phyloP scores from a whole-genome alignment of 306 rosid species.

The Luffa aegyptiaca region DNA sequence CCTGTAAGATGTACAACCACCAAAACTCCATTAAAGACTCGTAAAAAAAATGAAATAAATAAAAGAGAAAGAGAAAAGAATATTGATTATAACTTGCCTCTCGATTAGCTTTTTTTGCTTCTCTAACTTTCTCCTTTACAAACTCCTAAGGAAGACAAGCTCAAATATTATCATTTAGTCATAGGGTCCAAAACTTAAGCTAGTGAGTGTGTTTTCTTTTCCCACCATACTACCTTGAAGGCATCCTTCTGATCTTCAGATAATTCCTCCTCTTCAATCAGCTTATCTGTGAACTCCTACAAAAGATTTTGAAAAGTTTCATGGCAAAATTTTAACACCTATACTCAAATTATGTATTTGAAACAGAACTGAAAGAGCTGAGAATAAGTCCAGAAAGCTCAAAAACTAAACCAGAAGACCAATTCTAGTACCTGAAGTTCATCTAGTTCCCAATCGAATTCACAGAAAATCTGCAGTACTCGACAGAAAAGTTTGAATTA shows the following conservation, averaged over 20 bases:
- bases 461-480: conserved; percentile 50
- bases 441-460: conserved; percentile 82
- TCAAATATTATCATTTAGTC: neutral
- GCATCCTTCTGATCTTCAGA: conserved; percentile 54
- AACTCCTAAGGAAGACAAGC: conserved; percentile 37
- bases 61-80: neutral
- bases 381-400: neutral
- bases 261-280: conserved; percentile 54
- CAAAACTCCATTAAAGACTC: neutral
- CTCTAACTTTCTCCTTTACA: conserved; percentile 66
- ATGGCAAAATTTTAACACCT: neutral
- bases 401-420: neutral
- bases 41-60: neutral
- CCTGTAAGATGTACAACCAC: conserved; percentile 27
- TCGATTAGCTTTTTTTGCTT: conserved; percentile 60
- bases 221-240: conserved; percentile 42
- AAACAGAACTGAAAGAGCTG: neutral
- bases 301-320: neutral
- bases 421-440: conserved; percentile 50
- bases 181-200: neutral
- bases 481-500: neutral
- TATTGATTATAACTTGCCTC: conserved; percentile 29
- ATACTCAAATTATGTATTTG: neutral
- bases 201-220: neutral
- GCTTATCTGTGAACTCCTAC: conserved; percentile 72